A percentile compares a stretch with the other conserved stretches of the same genome.
Evolutionary conservation across 2,329 filamentous ascomycete species (phyloP).

Genomic region (Albifimbria verrucaria): DNA sequence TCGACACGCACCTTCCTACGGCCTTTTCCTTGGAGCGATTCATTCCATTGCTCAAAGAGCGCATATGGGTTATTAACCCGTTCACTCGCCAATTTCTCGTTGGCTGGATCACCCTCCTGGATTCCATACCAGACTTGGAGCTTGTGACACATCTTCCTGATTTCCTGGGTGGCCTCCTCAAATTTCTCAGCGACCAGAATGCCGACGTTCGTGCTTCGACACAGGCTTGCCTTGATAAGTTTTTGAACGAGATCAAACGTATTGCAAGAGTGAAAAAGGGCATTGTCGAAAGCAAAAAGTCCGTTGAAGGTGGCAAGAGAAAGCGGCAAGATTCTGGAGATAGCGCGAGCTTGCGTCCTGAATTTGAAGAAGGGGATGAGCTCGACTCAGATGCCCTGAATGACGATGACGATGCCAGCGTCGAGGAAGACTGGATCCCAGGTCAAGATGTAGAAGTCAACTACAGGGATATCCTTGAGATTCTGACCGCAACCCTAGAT

Average conservation of each 20-base stretch:
- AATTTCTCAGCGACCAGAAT: conserved; percentile 88
- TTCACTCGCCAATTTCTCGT: conserved; percentile 95
- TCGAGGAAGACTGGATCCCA: conserved; percentile 93
- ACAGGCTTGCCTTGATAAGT: conserved; percentile 82
- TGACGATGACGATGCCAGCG: conserved; percentile 58
- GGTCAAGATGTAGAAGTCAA: conserved; percentile 96
- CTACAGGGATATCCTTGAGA: conserved; percentile 86
- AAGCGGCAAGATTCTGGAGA: conserved; percentile 70
- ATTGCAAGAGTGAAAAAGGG: conserved; percentile 92
- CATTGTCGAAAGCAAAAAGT: conserved; percentile 79
- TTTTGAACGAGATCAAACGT: conserved; percentile 89
- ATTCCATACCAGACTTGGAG: conserved; percentile 95
- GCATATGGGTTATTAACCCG: conserved; percentile 90
- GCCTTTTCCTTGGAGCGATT: conserved; percentile 91
- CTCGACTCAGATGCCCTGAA: conserved; percentile 54
- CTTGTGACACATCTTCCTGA: conserved; percentile 89
- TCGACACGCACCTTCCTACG: conserved; percentile 59
- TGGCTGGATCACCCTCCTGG: conserved; percentile 90
- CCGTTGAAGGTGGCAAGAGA: conserved; percentile 61
- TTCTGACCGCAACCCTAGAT: conserved; percentile 84
- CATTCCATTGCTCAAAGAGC: conserved; percentile 88
- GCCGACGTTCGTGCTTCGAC: conserved; percentile 93
- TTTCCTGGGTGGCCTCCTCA: conserved; percentile 84
- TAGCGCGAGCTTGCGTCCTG: conserved; percentile 56
- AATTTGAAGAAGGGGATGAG: conserved; percentile 59